phyloP scores from a whole-genome alignment of 2,329 filamentous ascomycete species.

The Penicillium sp. region DNA sequence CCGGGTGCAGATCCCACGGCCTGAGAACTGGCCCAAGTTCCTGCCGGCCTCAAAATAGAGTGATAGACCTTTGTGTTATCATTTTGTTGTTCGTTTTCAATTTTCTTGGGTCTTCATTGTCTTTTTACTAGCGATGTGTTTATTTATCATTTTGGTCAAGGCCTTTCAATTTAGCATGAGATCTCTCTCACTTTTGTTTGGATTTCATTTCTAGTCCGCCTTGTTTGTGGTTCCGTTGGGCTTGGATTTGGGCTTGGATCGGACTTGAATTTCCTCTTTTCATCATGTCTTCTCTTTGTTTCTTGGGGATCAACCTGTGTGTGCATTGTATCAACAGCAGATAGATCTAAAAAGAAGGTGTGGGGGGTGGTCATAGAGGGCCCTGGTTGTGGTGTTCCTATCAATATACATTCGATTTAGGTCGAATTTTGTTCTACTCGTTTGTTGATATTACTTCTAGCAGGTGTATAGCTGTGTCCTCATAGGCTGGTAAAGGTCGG shows the following conservation, averaged over 20 bases:
- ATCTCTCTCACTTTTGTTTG: constrained; percentile 13
- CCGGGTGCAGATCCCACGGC: constrained; percentile 59
- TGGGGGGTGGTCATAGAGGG: constrained; percentile 17
- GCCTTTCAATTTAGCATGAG: constrained; percentile 24
- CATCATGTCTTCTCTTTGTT: constrained; percentile 9
- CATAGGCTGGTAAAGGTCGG: neutral
- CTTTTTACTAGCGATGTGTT: constrained; percentile 6
- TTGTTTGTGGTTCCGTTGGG: constrained; percentile 5
- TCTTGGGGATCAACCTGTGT: constrained; percentile 7
- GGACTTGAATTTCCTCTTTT: constrained; percentile 3
- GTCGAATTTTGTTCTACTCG: neutral
- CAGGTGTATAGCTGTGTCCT: neutral
- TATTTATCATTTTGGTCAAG: constrained; percentile 11
- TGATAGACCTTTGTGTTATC: constrained; percentile 6
- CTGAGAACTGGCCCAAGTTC: constrained; percentile 41
- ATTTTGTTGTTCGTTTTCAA: constrained; percentile 4
- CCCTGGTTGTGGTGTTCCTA: neutral
- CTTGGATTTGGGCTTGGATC: neutral
- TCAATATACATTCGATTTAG: constrained; percentile 7
- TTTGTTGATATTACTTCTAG: neutral
- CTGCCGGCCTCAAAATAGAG: constrained; percentile 33
- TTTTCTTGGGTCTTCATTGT: constrained; percentile 1
- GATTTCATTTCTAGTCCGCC: constrained; percentile 8
- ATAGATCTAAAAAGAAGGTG: constrained; percentile 24
- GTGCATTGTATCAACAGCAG: constrained; percentile 27